phyloP scores from a whole-genome alignment of 1,284 basidiomycete species.

The Pseudozyma tsukubaensis region DNA sequence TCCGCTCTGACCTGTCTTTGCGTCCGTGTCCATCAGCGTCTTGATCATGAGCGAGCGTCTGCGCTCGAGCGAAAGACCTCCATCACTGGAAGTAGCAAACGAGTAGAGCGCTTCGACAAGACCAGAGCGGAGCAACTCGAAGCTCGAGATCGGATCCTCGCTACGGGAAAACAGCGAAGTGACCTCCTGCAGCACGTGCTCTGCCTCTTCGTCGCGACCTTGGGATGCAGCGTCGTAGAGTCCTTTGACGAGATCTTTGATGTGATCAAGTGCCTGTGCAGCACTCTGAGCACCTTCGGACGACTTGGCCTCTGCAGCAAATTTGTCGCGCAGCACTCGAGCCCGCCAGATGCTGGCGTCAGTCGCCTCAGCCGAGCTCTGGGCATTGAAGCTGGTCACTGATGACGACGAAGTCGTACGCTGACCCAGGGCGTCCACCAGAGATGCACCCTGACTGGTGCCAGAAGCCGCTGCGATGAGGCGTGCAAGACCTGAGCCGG shows the following conservation, averaged over 20 bases:
- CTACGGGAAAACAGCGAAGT: constrained; percentile 82
- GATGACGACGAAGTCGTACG: constrained; percentile 27
- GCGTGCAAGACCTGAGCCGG: constrained; percentile 26
- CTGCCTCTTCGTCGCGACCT: constrained; percentile 18
- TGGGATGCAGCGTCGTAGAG: constrained; percentile 71
- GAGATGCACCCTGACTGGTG: constrained; percentile 15
- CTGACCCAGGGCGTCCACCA: constrained; percentile 22
- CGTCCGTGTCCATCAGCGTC: constrained; percentile 44
- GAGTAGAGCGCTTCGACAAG: constrained; percentile 86
- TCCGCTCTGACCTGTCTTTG: constrained; percentile 25
- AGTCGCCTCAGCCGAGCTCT: constrained; percentile 41
- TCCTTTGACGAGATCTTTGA: constrained; percentile 50
- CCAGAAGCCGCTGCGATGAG: constrained; percentile 39
- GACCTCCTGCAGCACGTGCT: constrained; percentile 77
- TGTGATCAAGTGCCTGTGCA: constrained; percentile 56
- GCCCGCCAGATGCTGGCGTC: constrained; percentile 65
- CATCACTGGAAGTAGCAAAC: constrained; percentile 77
- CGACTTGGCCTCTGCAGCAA: constrained; percentile 45
- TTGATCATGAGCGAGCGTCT: constrained; percentile 50
- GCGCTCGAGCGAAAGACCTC: constrained; percentile 32
- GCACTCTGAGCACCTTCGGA: constrained; percentile 53
- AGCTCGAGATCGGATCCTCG: constrained; percentile 84
- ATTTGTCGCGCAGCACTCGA: constrained; percentile 56
- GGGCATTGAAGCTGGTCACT: constrained; percentile 24
- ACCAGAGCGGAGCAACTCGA: constrained; percentile 93